Evolutionary conservation across 148 eudicot genomes (phyloP), one percentile per base, ranked within the genome.

Genomic region (Vaccinium darrowii): DNA sequence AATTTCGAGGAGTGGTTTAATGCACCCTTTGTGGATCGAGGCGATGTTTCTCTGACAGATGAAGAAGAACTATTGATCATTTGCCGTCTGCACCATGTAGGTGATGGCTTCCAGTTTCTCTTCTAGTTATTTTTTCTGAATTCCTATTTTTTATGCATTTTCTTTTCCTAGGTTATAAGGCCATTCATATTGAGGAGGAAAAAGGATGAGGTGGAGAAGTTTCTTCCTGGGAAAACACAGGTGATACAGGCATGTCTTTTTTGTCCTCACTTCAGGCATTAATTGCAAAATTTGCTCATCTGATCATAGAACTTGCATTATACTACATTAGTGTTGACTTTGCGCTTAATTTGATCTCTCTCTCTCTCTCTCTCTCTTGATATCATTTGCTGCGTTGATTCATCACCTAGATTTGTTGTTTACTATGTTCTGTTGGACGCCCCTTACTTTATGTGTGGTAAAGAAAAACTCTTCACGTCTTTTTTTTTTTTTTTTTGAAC

Each of bases 1-100:
- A n/a, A n/a, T n/a, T n/a, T n/a, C 72, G 98, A 95, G 91, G 99
- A 97, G 87, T 97, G 99, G 99, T 97, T 97, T 84, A 95, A 97
- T 90, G 98, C 98, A 60, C 99, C 98, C 78, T 97, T 97, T 89
- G 93, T 98, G 23, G 99, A 97, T 86, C 90, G 92, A 69, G 90
- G 94, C 89, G 98, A 97, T 87, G 98, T 91, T 84, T 86, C 93
- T 81, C 87, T 97, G 84, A 94, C 96, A 63, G 98, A 97, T n/a
- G 99, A 97, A 88, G 99, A 97, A n/a, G n/a, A n/a, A n/a, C n/a
- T n/a, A n/a, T n/a, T n/a, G n/a, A n/a, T n/a, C n/a, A n/a, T n/a
- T n/a, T n/a, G n/a, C n/a, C n/a, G n/a, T n/a, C n/a, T n/a, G n/a
- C n/a, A n/a, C n/a, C n/a, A n/a, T n/a, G n/a, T n/a, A n/a, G n/a